Conservation (phyloP, 345 rosid species). For the Eutrema yunnanense region DNA sequence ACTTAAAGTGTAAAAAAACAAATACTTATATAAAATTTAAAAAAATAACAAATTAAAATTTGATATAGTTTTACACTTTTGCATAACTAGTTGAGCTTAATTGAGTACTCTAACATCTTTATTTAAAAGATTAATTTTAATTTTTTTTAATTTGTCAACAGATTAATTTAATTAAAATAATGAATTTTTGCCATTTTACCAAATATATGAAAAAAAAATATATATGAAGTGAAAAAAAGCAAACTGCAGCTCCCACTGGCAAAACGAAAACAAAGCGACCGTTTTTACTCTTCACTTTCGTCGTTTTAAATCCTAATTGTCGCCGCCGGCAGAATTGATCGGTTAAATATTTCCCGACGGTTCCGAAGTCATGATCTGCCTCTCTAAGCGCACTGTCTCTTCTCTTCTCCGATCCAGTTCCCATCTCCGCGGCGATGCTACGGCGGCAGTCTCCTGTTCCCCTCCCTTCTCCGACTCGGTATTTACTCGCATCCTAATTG, state of each 20-base stretch:
- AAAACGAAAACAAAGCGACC: background rate
- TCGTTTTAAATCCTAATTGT: background rate
- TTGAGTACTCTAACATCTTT: too few species aligned
- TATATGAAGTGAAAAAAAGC: background rate
- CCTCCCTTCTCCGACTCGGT: conserved; percentile 3
- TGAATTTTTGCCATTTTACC: too few species aligned
- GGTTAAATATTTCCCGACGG: background rate
- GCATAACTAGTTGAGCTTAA: too few species aligned
- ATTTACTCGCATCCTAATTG: background rate
- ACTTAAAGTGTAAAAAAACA: too few species aligned
- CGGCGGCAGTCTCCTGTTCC: conserved; percentile 8
- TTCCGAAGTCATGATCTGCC: conserved; percentile 9
- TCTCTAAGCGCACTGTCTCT: conserved; percentile 17
- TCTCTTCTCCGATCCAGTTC: conserved; percentile 15
- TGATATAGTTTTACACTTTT: too few species aligned
- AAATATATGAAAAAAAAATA: too few species aligned
- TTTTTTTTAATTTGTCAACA: too few species aligned
- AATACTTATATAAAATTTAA: too few species aligned
- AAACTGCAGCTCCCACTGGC: background rate
- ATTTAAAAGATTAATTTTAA: too few species aligned
- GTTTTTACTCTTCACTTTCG: background rate
- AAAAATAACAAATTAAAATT: too few species aligned
- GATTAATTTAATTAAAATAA: too few species aligned
- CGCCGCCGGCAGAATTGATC: conserved; percentile 5
- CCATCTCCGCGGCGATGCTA: conserved; percentile 7